Evolutionary conservation across 805 yeast species (phyloP).

Genomic region (Citeromyces nyonsensis): DNA sequence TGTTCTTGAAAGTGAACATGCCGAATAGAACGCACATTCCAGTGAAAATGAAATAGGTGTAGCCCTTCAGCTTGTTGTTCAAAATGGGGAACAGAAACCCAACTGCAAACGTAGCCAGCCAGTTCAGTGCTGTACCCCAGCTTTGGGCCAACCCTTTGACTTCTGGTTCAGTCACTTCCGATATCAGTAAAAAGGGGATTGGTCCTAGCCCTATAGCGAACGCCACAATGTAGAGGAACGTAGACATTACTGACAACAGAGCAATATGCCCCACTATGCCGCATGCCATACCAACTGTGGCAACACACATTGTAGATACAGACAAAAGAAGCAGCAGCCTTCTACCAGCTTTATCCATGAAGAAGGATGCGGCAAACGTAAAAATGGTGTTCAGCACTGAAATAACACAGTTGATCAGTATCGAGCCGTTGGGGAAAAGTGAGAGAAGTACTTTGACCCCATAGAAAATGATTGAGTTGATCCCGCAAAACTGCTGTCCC

Average conservation of each 20-base stretch:
- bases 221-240: conserved; percentile 65
- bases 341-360: conserved; percentile 70
- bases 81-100: conserved; percentile 73
- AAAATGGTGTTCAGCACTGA: conserved; percentile 62
- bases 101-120: conserved; percentile 77
- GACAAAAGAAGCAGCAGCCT: conserved; percentile 58
- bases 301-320: conserved; percentile 49
- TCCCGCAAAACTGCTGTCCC: conserved; percentile 90
- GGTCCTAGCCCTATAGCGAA: conserved; percentile 95
- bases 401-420: conserved; percentile 58
- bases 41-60: conserved; percentile 63
- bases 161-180: conserved; percentile 75
- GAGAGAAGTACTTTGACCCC: conserved; percentile 76
- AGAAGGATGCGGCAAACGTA: conserved; percentile 58
- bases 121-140: conserved; percentile 81
- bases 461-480: conserved; percentile 83
- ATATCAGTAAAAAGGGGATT: conserved; percentile 77
- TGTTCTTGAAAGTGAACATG: conserved; percentile 23
- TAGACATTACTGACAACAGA: conserved; percentile 39
- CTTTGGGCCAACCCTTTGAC: conserved; percentile 84
- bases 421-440: conserved; percentile 58
- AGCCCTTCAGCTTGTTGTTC: conserved; percentile 54
- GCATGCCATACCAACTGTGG: conserved; percentile 45
- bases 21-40: conserved; percentile 33
- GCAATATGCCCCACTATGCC: conserved; percentile 53